phyloP scores from a whole-genome alignment of 2,329 filamentous ascomycete species.

The Claviceps purpurea region DNA sequence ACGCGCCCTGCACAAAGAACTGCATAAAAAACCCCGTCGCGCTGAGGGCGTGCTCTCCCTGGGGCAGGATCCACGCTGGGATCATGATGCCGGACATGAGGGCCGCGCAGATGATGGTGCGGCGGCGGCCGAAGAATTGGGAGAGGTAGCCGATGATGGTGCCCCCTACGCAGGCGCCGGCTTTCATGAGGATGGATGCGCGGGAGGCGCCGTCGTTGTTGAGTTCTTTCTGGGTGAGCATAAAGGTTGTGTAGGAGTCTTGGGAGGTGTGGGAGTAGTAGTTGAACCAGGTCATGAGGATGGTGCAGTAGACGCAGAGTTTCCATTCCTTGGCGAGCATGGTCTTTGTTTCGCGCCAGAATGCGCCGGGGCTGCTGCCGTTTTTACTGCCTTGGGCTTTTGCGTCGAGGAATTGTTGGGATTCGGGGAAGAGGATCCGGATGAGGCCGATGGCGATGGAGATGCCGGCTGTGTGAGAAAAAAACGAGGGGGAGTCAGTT shows the following conservation, averaged over 20 bases:
- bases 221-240: slow-evolving; percentile 60
- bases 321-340: slow-evolving; percentile 63
- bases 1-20: slow-evolving; percentile 53
- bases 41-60: slow-evolving; percentile 44
- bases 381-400: slow-evolving; percentile 47
- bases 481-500: not conserved
- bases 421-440: slow-evolving; percentile 58
- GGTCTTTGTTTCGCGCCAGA: slow-evolving; percentile 54
- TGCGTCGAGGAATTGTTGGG: slow-evolving; percentile 59
- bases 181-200: slow-evolving; percentile 74
- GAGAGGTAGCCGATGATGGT: slow-evolving; percentile 61
- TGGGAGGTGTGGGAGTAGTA: slow-evolving; percentile 69
- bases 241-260: slow-evolving; percentile 72
- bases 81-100: slow-evolving; percentile 49
- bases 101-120: slow-evolving; percentile 49
- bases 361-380: slow-evolving; percentile 31
- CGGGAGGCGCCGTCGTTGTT: slow-evolving; percentile 49
- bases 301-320: slow-evolving; percentile 62
- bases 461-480: slow-evolving; percentile 34
- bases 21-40: slow-evolving; percentile 57
- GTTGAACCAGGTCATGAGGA: slow-evolving; percentile 68
- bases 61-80: slow-evolving; percentile 57
- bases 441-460: slow-evolving; percentile 57
- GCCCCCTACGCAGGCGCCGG: slow-evolving; percentile 60
- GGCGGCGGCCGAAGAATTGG: slow-evolving; percentile 61